Evolutionary conservation across 306 rosid species (phyloP).

Genomic region (Gleditsia sinensis): DNA sequence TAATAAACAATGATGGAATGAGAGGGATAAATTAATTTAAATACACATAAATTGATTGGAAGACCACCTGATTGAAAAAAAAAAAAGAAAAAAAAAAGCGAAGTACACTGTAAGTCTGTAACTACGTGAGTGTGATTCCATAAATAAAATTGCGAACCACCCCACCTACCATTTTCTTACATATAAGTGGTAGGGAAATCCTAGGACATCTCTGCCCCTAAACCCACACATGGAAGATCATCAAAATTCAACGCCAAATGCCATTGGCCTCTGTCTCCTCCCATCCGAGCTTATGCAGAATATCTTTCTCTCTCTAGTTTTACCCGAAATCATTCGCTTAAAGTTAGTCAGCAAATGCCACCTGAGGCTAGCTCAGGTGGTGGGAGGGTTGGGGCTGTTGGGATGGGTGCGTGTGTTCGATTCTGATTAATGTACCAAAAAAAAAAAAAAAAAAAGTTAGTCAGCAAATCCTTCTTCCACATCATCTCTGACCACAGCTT

Average conservation of each 20-base stretch:
- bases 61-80: no score
- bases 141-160: neutral
- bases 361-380: no score
- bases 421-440: no score
- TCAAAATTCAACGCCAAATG: conserved; percentile 40
- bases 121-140: no score
- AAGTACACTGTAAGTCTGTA: no score
- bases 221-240: conserved; percentile 49
- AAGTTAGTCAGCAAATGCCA: conserved; percentile 45
- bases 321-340: conserved; percentile 34
- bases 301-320: conserved; percentile 3
- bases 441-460: no score
- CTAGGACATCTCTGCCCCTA: neutral
- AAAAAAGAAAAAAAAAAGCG: no score
- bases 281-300: neutral
- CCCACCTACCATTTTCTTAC: neutral
- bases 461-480: conserved; percentile 32
- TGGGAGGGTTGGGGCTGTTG: no score
- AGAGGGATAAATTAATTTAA: no score
- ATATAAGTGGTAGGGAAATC: neutral
- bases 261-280: conserved; percentile 44
- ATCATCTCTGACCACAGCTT: conserved; percentile 39
- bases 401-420: no score
- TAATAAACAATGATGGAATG: no score
- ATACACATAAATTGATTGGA: no score